Percentiles rank a stretch among this genome's conserved stretches.
Evolutionary conservation across 1,284 basidiomycete genomes (phyloP).

Genomic region (Testicularia cyperi): DNA sequence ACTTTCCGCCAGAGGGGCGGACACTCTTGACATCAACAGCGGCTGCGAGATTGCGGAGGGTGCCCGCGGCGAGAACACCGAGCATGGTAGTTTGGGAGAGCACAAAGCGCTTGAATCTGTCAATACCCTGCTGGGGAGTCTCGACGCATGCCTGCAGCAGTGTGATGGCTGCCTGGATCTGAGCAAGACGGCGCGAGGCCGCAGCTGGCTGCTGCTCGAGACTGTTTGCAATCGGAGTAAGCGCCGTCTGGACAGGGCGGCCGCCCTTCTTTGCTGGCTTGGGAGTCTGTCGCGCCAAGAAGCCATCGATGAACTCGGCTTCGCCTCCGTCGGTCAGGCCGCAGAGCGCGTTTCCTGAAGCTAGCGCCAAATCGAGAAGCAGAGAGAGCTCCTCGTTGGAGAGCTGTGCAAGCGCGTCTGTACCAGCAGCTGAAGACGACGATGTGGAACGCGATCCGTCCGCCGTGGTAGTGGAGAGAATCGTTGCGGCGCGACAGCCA

Average conservation of each 20-base stretch:
- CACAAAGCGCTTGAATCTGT: conserved; percentile 36
- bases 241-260: background rate
- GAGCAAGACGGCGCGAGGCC: conserved; percentile 18
- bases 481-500: conserved; percentile 21
- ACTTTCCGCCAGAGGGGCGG: conserved; percentile 1
- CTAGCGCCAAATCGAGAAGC: conserved; percentile 29
- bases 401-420: conserved; percentile 12
- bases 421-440: background rate
- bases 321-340: conserved; percentile 43
- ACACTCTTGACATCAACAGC: conserved; percentile 13
- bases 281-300: conserved; percentile 10
- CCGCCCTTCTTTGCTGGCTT: conserved; percentile 20
- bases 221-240: conserved; percentile 7
- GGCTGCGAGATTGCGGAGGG: conserved; percentile 33
- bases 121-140: conserved; percentile 13
- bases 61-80: conserved; percentile 28
- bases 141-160: conserved; percentile 34
- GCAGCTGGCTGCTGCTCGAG: conserved; percentile 19
- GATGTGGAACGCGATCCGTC: conserved; percentile 17
- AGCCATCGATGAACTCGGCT: conserved; percentile 30
- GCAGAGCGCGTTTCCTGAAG: conserved; percentile 41
- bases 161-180: conserved; percentile 19
- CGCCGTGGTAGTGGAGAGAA: conserved; percentile 14
- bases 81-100: conserved; percentile 39
- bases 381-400: conserved; percentile 35